Evolutionary conservation across 1,139 yeast species (phyloP), one percentile per base, ranked within the genome.

Genomic region (Groenewaldozyma auringiensis): DNA sequence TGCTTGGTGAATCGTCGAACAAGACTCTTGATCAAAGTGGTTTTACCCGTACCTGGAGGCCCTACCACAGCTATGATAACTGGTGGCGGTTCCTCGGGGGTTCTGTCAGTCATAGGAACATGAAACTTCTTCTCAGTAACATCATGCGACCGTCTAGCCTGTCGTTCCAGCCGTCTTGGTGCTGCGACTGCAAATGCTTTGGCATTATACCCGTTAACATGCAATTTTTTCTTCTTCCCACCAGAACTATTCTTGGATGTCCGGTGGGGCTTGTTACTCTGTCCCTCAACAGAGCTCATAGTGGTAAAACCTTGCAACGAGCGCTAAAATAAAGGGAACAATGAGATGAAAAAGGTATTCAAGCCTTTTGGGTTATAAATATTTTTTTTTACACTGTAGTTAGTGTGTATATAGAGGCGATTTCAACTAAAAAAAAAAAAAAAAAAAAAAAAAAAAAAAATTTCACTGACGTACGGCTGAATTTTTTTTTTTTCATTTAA

Each of bases 1-100:
- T 94, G 86, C 65, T 94, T 94, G n/a, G 97, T 80, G 65, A 86
- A 76, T 63, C 96, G 71, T 65, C 92, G 75, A 11, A 94, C 88
- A 50, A 94, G 71, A 8, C 96, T 88, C 63, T 87, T 83, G 61
- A 94, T 87, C 60, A 94, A 72, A 0, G 98, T 92, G 17, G 96
- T 79, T 63, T 94, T 94, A 53, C 99, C 99, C 0, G 97, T 92
- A 9, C 99, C 99, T 6, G 96, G 96, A 8, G 99, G 99, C 0
- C 99, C 99, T 16, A 92, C 96, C 4, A 92, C 95, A 0, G 96
- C 96, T 33, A 94, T 87, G 47, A 94, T 81, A 20, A 92, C 83
- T 46, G 98, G 98, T 33, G 98, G 97, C 1, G 98, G 96, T 58
- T 89, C 96, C 47, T 92, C 98, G 0, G 98, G 97, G 0, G 97